Evolutionary conservation across 2,329 filamentous ascomycete genomes (phyloP).

Genomic region (Aspergillus fijiensis): DNA sequence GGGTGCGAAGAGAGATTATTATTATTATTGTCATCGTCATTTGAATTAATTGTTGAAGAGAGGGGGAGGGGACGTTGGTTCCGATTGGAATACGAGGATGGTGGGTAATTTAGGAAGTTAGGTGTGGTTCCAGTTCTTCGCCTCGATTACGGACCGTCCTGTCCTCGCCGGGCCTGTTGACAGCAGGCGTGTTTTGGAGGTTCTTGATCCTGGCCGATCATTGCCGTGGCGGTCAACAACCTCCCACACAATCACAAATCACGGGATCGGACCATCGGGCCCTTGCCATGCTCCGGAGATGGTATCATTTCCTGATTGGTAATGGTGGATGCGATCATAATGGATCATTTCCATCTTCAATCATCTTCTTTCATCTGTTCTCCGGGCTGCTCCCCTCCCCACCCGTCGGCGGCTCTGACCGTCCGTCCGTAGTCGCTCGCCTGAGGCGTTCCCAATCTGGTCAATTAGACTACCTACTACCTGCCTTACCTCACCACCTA

Average conservation of each 20-base stretch:
- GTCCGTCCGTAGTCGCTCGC: not conserved
- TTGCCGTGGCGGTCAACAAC: slow-evolving; percentile 17
- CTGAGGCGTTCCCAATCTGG: not conserved
- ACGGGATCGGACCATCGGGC: slow-evolving; percentile 9
- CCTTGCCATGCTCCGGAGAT: slow-evolving; percentile 5
- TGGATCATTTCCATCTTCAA: too few species aligned
- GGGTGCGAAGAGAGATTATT: not conserved
- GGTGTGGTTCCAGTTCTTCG: too few species aligned
- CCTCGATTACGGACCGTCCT: too few species aligned
- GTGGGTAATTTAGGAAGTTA: not conserved
- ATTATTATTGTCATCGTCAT: too few species aligned
- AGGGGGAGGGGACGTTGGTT: not conserved
- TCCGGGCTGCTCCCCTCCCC: too few species aligned
- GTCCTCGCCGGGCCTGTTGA: too few species aligned
- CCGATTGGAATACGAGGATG: not conserved
- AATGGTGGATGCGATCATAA: not conserved
- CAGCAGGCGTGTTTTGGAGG: slow-evolving; percentile 2
- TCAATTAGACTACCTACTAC: not conserved
- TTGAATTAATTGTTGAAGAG: not conserved
- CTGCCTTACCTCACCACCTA: too few species aligned
- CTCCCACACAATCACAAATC: not conserved
- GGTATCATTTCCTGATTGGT: too few species aligned
- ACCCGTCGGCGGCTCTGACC: not conserved
- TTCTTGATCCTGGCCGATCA: slow-evolving; percentile 24
- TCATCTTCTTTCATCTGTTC: too few species aligned